These are phyloP conservation scores for Aspergillus sclerotioniger DNA, from an alignment of 495 filamentous ascomycete species.

Conservation along the genomic window DNA sequence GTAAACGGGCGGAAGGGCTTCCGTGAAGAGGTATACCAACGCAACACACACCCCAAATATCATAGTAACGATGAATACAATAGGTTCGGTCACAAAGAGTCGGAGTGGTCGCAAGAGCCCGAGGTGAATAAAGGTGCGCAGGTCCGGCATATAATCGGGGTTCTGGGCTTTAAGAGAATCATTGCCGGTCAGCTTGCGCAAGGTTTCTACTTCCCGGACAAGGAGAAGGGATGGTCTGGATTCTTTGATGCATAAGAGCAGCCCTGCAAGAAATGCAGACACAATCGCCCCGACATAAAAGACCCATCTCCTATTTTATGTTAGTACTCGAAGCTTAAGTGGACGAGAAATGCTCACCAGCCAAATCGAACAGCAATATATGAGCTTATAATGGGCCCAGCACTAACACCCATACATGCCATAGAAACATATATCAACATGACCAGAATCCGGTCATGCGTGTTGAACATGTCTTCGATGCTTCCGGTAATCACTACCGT, in stretches of 20 bases:
- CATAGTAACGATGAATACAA: constrained; percentile 41
- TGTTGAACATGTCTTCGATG: constrained; percentile 50
- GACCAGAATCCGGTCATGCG: constrained; percentile 40
- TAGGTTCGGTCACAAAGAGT: constrained; percentile 46
- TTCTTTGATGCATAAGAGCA: constrained; percentile 2
- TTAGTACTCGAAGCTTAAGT: background rate
- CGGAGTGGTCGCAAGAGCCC: constrained; percentile 35
- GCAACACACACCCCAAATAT: constrained; percentile 42
- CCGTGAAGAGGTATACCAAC: constrained; percentile 51
- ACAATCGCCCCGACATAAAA: constrained; percentile 9
- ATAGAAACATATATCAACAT: constrained; percentile 41
- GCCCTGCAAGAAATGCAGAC: background rate
- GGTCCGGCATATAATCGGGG: background rate
- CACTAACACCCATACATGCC: constrained; percentile 36
- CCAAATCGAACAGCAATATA: constrained; percentile 31
- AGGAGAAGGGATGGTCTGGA: constrained; percentile 4
- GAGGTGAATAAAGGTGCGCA: background rate
- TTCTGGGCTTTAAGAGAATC: background rate
- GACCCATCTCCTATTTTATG: constrained; percentile 33
- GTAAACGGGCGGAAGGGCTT: constrained; percentile 39
- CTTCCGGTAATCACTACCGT: constrained; percentile 46
- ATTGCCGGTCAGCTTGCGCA: background rate
- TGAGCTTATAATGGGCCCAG: constrained; percentile 42
- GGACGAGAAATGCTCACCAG: constrained; percentile 21
- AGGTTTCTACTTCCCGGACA: background rate